Evolutionary conservation across 176 grass and related monocot species (phyloP).

Genomic region (Avena eriantha): DNA sequence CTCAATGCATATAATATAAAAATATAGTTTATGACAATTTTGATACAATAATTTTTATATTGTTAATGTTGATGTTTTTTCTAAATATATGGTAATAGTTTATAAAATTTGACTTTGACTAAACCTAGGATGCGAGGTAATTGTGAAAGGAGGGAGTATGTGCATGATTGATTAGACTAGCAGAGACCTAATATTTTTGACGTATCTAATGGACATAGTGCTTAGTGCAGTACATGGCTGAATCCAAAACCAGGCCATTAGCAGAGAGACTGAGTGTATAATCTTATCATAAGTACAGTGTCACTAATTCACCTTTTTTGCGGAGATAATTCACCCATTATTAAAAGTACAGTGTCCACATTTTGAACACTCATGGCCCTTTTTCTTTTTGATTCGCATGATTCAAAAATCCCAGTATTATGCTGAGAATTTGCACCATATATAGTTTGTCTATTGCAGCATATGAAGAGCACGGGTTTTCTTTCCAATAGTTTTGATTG

Average conservation of each 20-base stretch:
- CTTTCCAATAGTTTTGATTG: neutral
- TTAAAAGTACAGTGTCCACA: neutral
- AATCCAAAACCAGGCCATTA: constrained; percentile 51
- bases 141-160: too few species aligned
- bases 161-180: neutral
- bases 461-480: neutral
- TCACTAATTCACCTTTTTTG: too few species aligned
- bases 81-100: too few species aligned
- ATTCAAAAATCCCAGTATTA: neutral
- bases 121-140: too few species aligned
- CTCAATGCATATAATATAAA: too few species aligned
- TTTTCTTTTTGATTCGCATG: neutral
- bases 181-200: neutral
- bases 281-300: too few species aligned
- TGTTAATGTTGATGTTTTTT: too few species aligned
- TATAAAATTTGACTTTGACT: too few species aligned
- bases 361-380: neutral
- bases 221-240: constrained; percentile 46
- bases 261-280: neutral
- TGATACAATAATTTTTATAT: too few species aligned
- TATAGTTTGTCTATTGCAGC: neutral
- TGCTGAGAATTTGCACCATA: neutral
- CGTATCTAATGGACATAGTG: constrained; percentile 29
- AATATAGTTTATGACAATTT: too few species aligned
- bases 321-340: too few species aligned